Base-by-base conservation (phyloP, 371 early-diverging fungal species). In the Conidiobolus incongruus region DNA sequence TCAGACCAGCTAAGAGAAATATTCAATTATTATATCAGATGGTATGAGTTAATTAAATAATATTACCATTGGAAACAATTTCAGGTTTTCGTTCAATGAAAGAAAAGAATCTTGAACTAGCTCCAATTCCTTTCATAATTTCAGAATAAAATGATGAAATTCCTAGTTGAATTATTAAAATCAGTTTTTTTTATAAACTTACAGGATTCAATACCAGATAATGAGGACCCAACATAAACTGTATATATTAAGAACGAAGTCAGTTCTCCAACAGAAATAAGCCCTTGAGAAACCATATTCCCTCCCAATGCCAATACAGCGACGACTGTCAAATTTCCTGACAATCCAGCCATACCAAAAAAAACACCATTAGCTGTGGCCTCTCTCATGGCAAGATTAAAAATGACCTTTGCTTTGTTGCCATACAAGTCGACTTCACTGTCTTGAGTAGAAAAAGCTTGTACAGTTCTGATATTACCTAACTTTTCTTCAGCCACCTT, bases 211-310 rank as follows among this genome's bases (percentile, higher is more conserved):
- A 8, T 46, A 45, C 67, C 81, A 17, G 71, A 65, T 22, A 81
- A 50, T 10, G 78, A 67, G 20, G 65, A 56, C 30, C 83, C 86
- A 13, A 77, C 81, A 53, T 80, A 77, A 1, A 75, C 77, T 4
- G 83, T 81, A 54, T 86, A 86, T 34, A 86, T 50, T 63, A 84
- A 73, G 47, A 84, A 83, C 4, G 74, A 72, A 11, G 82, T 68
- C 60, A 87, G 59, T 23, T 79, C 77, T 35, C 88, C 88, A 44
- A 79, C 68, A 0, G 80, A 63, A 19, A 87, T 74, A 0, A 54
- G 61, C 28, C 75, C 67, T 12, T 61, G 40, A 58, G 65, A 52
- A 8, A 83, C 84, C 75, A 86, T 72, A 30, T 63, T 61, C 0
- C 78, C 77, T 51, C 78, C 81, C 44, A 75, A 70, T 45, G 75